phyloP scores from a whole-genome alignment of 164 flowering plant species.

The Piper longum region DNA sequence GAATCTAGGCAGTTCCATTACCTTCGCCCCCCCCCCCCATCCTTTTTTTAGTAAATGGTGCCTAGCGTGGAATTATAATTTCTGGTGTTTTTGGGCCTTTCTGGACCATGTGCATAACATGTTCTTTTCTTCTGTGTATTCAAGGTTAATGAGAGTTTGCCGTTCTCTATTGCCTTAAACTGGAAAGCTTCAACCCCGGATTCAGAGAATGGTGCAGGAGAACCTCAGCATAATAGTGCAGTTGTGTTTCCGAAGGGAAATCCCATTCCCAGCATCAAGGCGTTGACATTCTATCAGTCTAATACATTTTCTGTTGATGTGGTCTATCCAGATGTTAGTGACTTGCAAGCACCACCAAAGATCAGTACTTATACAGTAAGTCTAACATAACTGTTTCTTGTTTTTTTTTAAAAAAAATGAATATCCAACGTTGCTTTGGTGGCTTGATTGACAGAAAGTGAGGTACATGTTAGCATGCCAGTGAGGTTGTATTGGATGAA shows the following conservation, averaged over 20 bases:
- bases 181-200: constrained; percentile 70
- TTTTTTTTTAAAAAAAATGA: neutral
- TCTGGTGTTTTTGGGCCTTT: neutral
- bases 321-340: constrained; percentile 55
- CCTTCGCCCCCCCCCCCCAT: constrained; percentile 9
- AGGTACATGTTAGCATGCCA: no score
- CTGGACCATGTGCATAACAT: neutral
- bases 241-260: constrained; percentile 60
- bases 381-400: neutral
- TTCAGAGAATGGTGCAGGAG: constrained; percentile 39
- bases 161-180: constrained; percentile 61
- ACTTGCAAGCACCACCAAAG: constrained; percentile 47
- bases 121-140: constrained; percentile 1
- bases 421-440: no score
- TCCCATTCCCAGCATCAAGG: constrained; percentile 68
- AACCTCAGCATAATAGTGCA: constrained; percentile 32
- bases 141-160: constrained; percentile 68
- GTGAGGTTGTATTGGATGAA: no score
- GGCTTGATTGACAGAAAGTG: no score
- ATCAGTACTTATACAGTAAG: constrained; percentile 76
- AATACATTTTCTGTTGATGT: constrained; percentile 70
- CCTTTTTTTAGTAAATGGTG: neutral
- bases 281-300: constrained; percentile 65
- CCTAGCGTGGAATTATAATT: neutral
- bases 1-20: constrained; percentile 54